Percentiles rank a stretch among this genome's conserved stretches.
These are phyloP conservation scores for Geotrichum histeridarum DNA, from an alignment of 1,139 yeast genomes.

Conservation along the genomic window DNA sequence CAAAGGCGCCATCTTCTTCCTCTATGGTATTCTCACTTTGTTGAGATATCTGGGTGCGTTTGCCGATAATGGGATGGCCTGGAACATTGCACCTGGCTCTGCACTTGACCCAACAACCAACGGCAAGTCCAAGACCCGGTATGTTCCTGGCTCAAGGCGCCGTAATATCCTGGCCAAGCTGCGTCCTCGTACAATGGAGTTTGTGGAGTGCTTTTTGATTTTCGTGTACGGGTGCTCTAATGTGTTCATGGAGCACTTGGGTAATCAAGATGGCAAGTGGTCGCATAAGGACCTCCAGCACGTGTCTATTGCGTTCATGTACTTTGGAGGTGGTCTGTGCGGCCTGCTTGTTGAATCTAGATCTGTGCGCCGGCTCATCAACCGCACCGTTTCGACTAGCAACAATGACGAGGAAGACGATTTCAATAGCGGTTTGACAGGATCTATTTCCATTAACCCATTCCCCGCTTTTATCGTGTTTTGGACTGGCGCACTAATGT, in stretches of 20 bases:
- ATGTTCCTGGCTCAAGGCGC: background rate
- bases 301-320: slow-evolving; percentile 91
- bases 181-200: slow-evolving; percentile 63
- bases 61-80: slow-evolving; percentile 74
- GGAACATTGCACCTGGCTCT: slow-evolving; percentile 57
- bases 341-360: slow-evolving; percentile 74
- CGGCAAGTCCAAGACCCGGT: background rate
- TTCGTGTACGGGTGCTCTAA: slow-evolving; percentile 85
- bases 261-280: slow-evolving; percentile 73
- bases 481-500: slow-evolving; percentile 97
- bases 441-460: slow-evolving; percentile 52
- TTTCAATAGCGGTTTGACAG: slow-evolving; percentile 23
- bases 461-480: slow-evolving; percentile 88
- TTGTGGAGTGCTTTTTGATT: slow-evolving; percentile 70
- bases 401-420: slow-evolving; percentile 19
- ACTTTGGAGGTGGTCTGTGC: slow-evolving; percentile 85
- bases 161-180: background rate
- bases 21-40: slow-evolving; percentile 68
- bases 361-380: slow-evolving; percentile 37
- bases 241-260: slow-evolving; percentile 82
- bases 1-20: slow-evolving; percentile 86
- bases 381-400: slow-evolving; percentile 17
- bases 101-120: slow-evolving; percentile 4
- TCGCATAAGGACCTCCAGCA: slow-evolving; percentile 91
- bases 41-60: slow-evolving; percentile 86